Conservation (phyloP, 2,329 filamentous ascomycete genomes). For the Pestalotiopsis sp. region DNA sequence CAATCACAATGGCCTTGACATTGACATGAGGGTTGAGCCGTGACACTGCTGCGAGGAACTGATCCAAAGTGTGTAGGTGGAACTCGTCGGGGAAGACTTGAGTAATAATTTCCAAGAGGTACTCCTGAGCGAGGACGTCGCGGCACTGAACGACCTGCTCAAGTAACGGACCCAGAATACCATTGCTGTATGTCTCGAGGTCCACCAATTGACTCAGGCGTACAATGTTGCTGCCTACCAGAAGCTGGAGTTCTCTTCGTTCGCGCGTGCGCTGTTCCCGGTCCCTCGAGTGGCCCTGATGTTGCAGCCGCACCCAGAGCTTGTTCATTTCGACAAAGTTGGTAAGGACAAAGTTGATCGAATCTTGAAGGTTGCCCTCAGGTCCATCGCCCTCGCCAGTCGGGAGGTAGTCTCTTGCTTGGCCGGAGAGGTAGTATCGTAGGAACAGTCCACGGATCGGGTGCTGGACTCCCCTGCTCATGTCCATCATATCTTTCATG, state of each 20-base stretch:
- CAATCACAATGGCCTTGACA: slow-evolving; percentile 96
- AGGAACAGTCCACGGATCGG: slow-evolving; percentile 93
- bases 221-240: slow-evolving; percentile 96
- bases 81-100: slow-evolving; percentile 99
- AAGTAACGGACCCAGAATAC: slow-evolving; percentile 83
- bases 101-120: slow-evolving; percentile 95
- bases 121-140: slow-evolving; percentile 95
- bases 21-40: slow-evolving; percentile 95
- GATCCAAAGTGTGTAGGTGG: slow-evolving; percentile 93
- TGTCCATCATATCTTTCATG: slow-evolving; percentile 99
- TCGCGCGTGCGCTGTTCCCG: slow-evolving; percentile 92
- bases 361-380: slow-evolving; percentile 94
- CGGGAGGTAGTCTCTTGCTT: slow-evolving; percentile 88
- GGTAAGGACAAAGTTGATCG: slow-evolving; percentile 95
- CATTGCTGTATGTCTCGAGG: slow-evolving; percentile 88
- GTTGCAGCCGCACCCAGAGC: slow-evolving; percentile 95
- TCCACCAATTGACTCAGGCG: slow-evolving; percentile 94
- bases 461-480: slow-evolving; percentile 97
- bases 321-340: slow-evolving; percentile 99
- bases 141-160: slow-evolving; percentile 98
- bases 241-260: slow-evolving; percentile 89
- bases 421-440: slow-evolving; percentile 93
- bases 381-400: slow-evolving; percentile 83
- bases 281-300: slow-evolving; percentile 95
- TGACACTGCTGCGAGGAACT: slow-evolving; percentile 91